Evolutionary conservation across 352 stramenopile species (phyloP).

Genomic region (Phytophthora melonis): DNA sequence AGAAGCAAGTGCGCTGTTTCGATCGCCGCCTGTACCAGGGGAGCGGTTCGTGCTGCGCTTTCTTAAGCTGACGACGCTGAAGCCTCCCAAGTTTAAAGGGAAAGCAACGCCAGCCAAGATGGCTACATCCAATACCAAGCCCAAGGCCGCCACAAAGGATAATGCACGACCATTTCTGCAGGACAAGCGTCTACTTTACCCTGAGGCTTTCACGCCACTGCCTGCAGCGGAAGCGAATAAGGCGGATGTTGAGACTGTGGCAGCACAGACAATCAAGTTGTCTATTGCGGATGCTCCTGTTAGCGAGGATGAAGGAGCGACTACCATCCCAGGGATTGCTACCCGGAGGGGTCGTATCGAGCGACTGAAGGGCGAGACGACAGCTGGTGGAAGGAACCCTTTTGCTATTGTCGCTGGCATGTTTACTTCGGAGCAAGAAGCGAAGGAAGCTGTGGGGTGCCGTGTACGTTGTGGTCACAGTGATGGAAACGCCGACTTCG

Average conservation of each 20-base stretch:
- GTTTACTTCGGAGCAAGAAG: conserved; percentile 60
- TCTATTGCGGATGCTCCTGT: conserved; percentile 1
- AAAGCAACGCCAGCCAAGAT: conserved; percentile 10
- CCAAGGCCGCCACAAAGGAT: conserved; percentile 17
- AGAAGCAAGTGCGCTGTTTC: not conserved
- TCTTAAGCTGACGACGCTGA: conserved; percentile 58
- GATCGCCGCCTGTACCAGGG: conserved; percentile 32
- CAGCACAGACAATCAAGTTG: not conserved
- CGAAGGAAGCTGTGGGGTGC: conserved; percentile 37
- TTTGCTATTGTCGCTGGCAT: conserved; percentile 68
- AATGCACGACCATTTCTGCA: conserved; percentile 44
- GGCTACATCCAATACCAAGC: not conserved
- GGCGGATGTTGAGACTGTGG: not conserved
- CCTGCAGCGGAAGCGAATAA: not conserved
- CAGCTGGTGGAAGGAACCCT: conserved; percentile 65
- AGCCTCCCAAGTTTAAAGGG: conserved; percentile 43
- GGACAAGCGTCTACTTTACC: conserved; percentile 52
- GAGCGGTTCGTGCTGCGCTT: conserved; percentile 70
- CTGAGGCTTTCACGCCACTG: conserved; percentile 41
- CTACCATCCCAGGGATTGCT: not conserved
- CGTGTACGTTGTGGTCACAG: conserved; percentile 30
- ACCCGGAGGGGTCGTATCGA: conserved; percentile 51
- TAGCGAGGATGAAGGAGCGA: not conserved
- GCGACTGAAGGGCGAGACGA: conserved; percentile 77
- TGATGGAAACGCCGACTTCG: conserved; percentile 34